A percentile compares a stretch with the other conserved stretches of the same genome.
These are phyloP conservation scores for Didymella exigua DNA, from an alignment of 2,329 filamentous ascomycete genomes.

Conservation along the genomic window DNA sequence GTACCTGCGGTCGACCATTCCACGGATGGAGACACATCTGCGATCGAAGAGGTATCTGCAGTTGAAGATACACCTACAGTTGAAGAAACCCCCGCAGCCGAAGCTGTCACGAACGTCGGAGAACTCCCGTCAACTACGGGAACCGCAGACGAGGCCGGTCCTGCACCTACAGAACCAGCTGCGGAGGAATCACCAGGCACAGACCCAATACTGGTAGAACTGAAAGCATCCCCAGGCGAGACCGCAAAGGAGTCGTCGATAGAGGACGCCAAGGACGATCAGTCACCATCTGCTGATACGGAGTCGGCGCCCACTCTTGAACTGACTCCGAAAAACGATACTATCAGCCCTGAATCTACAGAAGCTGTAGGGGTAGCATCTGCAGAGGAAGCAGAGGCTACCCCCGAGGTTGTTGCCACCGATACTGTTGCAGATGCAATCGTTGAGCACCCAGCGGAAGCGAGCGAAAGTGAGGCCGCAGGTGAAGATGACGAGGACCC, in stretches of 20 bases:
- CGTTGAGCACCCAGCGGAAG: background rate
- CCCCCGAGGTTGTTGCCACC: background rate
- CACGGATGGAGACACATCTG: background rate
- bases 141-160: background rate
- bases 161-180: background rate
- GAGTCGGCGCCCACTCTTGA: background rate
- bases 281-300: background rate
- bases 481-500: slow-evolving; percentile 1
- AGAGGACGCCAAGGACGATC: background rate
- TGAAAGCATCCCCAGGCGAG: background rate
- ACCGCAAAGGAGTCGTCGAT: background rate
- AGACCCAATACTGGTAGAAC: background rate
- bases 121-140: background rate
- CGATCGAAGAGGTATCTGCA: background rate
- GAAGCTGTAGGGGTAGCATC: background rate
- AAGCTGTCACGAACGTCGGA: background rate
- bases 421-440: background rate
- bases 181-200: background rate
- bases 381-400: background rate
- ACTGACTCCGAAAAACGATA: background rate
- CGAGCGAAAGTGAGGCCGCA: background rate
- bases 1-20: background rate
- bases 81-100: background rate
- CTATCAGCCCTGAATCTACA: background rate
- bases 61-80: background rate